These are phyloP conservation scores for Epichloe baconii DNA, from an alignment of 2,329 filamentous ascomycete species.

Conservation along the genomic window DNA sequence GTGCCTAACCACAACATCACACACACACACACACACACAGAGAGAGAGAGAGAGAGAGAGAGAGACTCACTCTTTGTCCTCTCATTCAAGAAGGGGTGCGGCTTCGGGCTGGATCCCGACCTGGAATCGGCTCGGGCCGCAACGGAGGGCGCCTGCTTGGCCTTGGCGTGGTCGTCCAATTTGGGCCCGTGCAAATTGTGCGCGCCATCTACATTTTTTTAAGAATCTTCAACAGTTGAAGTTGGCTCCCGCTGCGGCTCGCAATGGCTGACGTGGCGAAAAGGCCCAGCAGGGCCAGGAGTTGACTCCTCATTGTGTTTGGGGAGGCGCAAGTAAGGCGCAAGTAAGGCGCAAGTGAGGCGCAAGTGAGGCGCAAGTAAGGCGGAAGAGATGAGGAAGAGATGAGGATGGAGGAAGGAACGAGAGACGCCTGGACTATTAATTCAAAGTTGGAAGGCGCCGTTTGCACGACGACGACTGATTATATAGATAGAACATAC, in stretches of 20 bases:
- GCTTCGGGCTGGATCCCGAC: not conserved
- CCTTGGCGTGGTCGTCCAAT: not conserved
- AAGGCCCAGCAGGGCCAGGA: constrained; percentile 2
- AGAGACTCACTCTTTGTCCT: constrained; percentile 9
- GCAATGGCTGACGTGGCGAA: not conserved
- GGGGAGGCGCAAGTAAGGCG: not conserved
- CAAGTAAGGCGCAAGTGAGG: too few relatives aligned
- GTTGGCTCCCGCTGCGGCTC: not conserved
- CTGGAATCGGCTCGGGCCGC: not conserved
- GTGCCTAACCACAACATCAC: too few relatives aligned
- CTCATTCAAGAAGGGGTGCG: constrained; percentile 7
- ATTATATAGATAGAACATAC: too few relatives aligned
- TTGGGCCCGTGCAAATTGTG: not conserved
- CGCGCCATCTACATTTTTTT: not conserved
- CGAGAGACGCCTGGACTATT: too few relatives aligned
- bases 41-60: too few relatives aligned
- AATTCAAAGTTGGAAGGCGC: too few relatives aligned
- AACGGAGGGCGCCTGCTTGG: not conserved
- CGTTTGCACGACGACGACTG: too few relatives aligned
- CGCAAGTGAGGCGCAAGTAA: too few relatives aligned
- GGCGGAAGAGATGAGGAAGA: too few relatives aligned
- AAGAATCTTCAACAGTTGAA: not conserved
- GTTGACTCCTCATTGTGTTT: not conserved
- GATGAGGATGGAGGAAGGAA: not conserved
- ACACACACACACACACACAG: too few relatives aligned